A percentile compares a stretch with the other conserved stretches of the same genome.
Conservation (phyloP, 1,139 yeast genomes). For the Taphrina wiesneri region DNA sequence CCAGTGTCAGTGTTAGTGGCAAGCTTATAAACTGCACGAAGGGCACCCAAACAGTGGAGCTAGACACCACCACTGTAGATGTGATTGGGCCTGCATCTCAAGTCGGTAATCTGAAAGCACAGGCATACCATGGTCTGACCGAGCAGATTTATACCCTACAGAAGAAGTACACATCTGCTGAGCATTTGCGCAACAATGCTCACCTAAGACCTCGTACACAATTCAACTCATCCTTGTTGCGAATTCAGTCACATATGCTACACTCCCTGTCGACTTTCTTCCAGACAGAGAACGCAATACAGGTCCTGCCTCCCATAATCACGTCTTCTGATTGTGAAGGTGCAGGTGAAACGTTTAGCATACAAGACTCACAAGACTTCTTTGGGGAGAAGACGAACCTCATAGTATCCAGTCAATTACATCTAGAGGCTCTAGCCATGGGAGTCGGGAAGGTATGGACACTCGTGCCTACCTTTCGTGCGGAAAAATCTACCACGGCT, state of each 20-base stretch:
- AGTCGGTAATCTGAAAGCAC: not conserved
- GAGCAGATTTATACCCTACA: conserved; percentile 75
- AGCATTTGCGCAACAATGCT: conserved; percentile 59
- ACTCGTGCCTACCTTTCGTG: conserved; percentile 86
- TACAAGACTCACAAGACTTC: conserved; percentile 52
- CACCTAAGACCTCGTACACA: conserved; percentile 78
- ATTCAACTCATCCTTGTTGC: conserved; percentile 62
- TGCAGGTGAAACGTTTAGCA: conserved; percentile 82
- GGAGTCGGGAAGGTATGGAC: conserved; percentile 86
- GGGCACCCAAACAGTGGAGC: conserved; percentile 36
- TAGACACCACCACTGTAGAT: conserved; percentile 38
- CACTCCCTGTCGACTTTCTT: conserved; percentile 58
- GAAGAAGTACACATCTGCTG: conserved; percentile 69
- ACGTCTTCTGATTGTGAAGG: conserved; percentile 97
- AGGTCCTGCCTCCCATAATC: conserved; percentile 80
- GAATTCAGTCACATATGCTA: conserved; percentile 73
- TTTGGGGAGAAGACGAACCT: conserved; percentile 69
- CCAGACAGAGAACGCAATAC: conserved; percentile 56
- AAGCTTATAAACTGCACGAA: conserved; percentile 41
- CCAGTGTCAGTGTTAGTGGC: conserved; percentile 53
- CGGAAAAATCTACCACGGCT: conserved; percentile 87
- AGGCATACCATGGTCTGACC: not conserved
- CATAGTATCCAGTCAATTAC: conserved; percentile 90
- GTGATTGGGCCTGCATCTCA: conserved; percentile 49
- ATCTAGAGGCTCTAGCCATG: conserved; percentile 75